Evolutionary conservation across 176 grass and related monocot genomes (phyloP), one percentile per base, ranked within the genome.

Genomic region (Aegilops speltoides): DNA sequence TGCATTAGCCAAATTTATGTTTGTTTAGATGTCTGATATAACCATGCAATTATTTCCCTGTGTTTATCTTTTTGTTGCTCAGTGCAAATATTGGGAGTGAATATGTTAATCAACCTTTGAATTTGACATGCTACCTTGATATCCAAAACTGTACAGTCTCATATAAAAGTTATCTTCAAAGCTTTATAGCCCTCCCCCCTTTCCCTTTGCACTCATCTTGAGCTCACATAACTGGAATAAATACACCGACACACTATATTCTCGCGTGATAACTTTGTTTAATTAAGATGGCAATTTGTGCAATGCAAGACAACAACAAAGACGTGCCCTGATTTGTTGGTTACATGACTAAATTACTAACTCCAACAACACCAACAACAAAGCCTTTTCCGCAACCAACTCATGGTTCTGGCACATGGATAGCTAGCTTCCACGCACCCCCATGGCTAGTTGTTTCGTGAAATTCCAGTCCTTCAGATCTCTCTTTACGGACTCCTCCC

Each of bases 261-360:
- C 25, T 88, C 36, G 23, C 1, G 29, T 22, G 60, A 88, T 77
- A 68, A 50, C 28, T 87, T 64, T 72, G 70, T 61, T 87, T 64
- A 50, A 77, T 40, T 31, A 85, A 73, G 33, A 82, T 75, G 50
- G 16, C 33, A 77, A 50, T 70, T 59, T 26, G 41, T 76, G 31
- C 57, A 43, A 56, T 77, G 50, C 64, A 41, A 77, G 34, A 83
- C 40, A 40, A 40, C 37, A 40, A 40, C 37, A 40, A 40, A 40
- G 37, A 41, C 3, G 34, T 78, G 33, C 17, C 64, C 12, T 78
- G 23, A 48, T 19, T 88, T 78, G 73, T 43, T 84, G 22, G 29
- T 64, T 82, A 69, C 65, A 25, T 37, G 34, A 62, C 34, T 82
- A 52, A 4, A 54, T 64, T 60, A 46, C 10, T 69, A 40, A 22